A percentile compares a stretch with the other conserved stretches of the same genome.
Evolutionary conservation across 1,139 yeast species (phyloP).

Genomic region (Diutina catenulata): DNA sequence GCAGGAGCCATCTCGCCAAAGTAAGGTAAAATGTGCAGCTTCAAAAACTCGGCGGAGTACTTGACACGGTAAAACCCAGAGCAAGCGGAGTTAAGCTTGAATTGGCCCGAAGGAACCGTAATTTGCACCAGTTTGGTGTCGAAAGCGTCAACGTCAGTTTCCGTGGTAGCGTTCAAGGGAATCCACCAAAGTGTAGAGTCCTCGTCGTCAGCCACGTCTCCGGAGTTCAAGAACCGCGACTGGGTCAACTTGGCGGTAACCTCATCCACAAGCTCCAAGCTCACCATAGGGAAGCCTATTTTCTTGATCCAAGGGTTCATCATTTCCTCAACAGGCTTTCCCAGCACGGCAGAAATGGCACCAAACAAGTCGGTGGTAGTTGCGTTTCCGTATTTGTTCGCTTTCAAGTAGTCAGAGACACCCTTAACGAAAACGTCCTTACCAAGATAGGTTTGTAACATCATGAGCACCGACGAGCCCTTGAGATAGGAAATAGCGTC

Average conservation of each 20-base stretch:
- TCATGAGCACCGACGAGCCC: slow-evolving; percentile 18
- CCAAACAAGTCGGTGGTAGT: slow-evolving; percentile 18
- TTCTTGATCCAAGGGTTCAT: slow-evolving; percentile 19
- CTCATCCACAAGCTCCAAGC: slow-evolving; percentile 12
- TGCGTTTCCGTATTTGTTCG: slow-evolving; percentile 18
- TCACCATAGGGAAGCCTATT: slow-evolving; percentile 18
- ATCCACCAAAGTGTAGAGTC: slow-evolving; percentile 57
- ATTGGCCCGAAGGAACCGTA: slow-evolving; percentile 16
- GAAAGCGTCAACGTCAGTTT: slow-evolving; percentile 11
- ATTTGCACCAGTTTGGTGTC: slow-evolving; percentile 12
- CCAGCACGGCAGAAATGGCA: slow-evolving; percentile 15
- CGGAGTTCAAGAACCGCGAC: slow-evolving; percentile 43
- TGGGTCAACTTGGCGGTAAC: slow-evolving; percentile 29
- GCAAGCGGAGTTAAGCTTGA: slow-evolving; percentile 53
- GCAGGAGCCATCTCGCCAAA: slow-evolving; percentile 35
- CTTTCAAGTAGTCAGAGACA: slow-evolving; percentile 17
- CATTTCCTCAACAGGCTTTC: slow-evolving; percentile 15
- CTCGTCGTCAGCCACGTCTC: slow-evolving; percentile 33
- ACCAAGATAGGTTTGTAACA: slow-evolving; percentile 18
- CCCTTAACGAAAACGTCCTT: slow-evolving; percentile 17
- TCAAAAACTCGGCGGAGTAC: slow-evolving; percentile 40
- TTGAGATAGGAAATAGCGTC: slow-evolving; percentile 23
- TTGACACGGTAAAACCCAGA: slow-evolving; percentile 58
- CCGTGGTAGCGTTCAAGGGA: slow-evolving; percentile 32
- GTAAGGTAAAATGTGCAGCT: slow-evolving; percentile 18